Percentiles rank a stretch among this genome's conserved stretches.
Conservation (phyloP, 2,329 filamentous ascomycete species). For the Thermothelomyces thermophilus region DNA sequence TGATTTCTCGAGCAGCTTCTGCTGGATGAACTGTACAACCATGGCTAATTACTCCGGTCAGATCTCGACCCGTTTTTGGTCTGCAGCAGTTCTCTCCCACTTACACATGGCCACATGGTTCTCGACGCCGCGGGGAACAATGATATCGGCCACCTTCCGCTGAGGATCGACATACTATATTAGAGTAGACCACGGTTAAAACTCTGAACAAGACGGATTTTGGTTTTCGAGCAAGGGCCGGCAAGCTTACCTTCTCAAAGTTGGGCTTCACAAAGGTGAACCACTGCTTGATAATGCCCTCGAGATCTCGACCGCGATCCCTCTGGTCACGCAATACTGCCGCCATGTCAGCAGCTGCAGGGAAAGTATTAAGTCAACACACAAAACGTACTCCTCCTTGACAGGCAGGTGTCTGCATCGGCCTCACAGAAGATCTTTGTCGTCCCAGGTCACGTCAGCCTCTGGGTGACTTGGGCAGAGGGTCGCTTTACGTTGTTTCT, state of each 20-base stretch:
- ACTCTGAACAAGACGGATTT: background rate
- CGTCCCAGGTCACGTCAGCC: conserved; percentile 4
- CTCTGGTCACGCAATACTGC: conserved; percentile 78
- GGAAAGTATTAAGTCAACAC: background rate
- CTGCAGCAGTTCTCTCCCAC: conserved; percentile 26
- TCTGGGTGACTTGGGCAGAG: background rate
- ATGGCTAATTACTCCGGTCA: conserved; percentile 50
- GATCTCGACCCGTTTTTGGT: no score
- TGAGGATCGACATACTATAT: conserved; percentile 81
- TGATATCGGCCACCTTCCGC: conserved; percentile 84
- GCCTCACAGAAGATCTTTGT: conserved; percentile 89
- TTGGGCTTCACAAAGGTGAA: conserved; percentile 95
- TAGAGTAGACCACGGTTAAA: conserved; percentile 7
- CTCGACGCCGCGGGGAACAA: conserved; percentile 89
- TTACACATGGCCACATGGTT: conserved; percentile 83
- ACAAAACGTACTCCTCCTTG: conserved; percentile 65
- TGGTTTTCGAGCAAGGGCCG: background rate
- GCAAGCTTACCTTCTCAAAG: conserved; percentile 60
- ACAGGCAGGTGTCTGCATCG: conserved; percentile 88
- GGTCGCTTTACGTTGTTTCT: conserved; percentile 19
- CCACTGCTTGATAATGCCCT: conserved; percentile 98
- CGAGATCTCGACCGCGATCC: conserved; percentile 82
- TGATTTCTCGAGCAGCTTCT: conserved; percentile 81
- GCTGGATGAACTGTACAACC: conserved; percentile 89
- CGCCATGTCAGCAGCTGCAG: background rate